Evolutionary conservation across 345 rosid species (phyloP), one percentile per base, ranked within the genome.

Genomic region (Salix brachista): DNA sequence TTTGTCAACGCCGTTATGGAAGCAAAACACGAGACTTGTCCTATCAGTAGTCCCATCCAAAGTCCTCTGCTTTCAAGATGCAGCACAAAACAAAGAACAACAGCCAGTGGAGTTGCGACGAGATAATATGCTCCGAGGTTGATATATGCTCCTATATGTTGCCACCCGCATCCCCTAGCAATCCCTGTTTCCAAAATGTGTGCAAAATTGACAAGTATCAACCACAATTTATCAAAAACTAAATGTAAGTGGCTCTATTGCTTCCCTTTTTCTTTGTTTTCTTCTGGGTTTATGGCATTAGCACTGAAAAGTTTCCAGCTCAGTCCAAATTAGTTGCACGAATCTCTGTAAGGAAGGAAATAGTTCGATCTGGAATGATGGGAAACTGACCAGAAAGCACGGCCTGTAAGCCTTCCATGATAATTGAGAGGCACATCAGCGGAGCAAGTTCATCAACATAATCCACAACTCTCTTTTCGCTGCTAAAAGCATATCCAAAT

Each of bases 101-200:
- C 73, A 66, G 77, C 77, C 0, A 67, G 37, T 16, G 81, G 81
- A 36, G 73, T 73, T 67, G 77, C 81, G 19, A 71, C 58, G 13
- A 73, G 37, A 67, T 78, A 78, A 21, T 36, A 58, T 6, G 77
- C 73, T 14, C 70, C 73, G 3, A 78, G 62, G 69, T 78, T 78
- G 5, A 67, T 39, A 67, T 37, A 72, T 3, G 77, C 73, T 34
- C 81, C 81, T 61, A 65, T 26, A 8, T 67, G 65, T 36, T 78
- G 81, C 81, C 81, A 78, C 61, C 80, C 80, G 54, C 80, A 48
- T 52, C 80, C 80, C 37, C 76, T 78, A 4, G 76, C 80, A 72
- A 78, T 46, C n/a, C 77, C 81, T 78, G 69, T 54, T 61, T 6
- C 39, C 26, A 42, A 36, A 50, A 17, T 50, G 19, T 4, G 0